phyloP scores from a whole-genome alignment of 2,329 filamentous ascomycete genomes.

The Penicillium sp. region DNA sequence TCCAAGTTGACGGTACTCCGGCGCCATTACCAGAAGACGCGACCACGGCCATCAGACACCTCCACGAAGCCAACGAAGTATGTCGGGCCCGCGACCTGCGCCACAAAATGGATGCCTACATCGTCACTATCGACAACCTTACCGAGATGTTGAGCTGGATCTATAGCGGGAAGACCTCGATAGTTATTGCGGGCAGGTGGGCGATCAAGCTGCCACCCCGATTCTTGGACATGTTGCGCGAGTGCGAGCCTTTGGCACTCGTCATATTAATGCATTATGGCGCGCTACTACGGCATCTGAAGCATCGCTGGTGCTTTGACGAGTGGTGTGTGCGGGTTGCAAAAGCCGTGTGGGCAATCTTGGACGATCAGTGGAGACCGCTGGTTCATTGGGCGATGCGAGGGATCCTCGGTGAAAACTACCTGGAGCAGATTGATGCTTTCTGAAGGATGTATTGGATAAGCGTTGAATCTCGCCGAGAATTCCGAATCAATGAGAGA shows the following conservation, averaged over 20 bases:
- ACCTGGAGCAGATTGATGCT: slow-evolving; percentile 12
- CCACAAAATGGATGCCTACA: slow-evolving; percentile 27
- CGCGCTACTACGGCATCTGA: slow-evolving; percentile 58
- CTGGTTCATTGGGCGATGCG: slow-evolving; percentile 32
- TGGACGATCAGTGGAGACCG: slow-evolving; percentile 33
- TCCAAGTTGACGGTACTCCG: slow-evolving; percentile 24
- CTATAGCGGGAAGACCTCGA: slow-evolving; percentile 51
- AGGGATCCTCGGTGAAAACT: slow-evolving; percentile 28
- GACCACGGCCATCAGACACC: slow-evolving; percentile 15
- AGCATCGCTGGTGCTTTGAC: slow-evolving; percentile 64
- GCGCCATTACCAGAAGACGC: slow-evolving; percentile 22
- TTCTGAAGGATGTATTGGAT: neutral
- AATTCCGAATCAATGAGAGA: too few species aligned
- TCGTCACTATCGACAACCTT: slow-evolving; percentile 27
- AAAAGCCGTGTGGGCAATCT: slow-evolving; percentile 52
- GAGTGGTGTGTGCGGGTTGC: slow-evolving; percentile 66
- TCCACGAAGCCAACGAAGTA: slow-evolving; percentile 29
- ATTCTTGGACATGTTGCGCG: slow-evolving; percentile 38
- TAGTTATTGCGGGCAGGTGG: slow-evolving; percentile 45
- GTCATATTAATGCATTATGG: slow-evolving; percentile 62
- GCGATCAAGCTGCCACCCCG: slow-evolving; percentile 34
- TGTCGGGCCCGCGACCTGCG: slow-evolving; percentile 18
- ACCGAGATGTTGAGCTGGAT: slow-evolving; percentile 26
- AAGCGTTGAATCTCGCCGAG: too few species aligned
- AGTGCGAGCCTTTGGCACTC: slow-evolving; percentile 42